Percentiles rank a stretch among this genome's conserved stretches.
phyloP scores from a whole-genome alignment of 2,329 filamentous ascomycete genomes.

The Sporothrix phasma region DNA sequence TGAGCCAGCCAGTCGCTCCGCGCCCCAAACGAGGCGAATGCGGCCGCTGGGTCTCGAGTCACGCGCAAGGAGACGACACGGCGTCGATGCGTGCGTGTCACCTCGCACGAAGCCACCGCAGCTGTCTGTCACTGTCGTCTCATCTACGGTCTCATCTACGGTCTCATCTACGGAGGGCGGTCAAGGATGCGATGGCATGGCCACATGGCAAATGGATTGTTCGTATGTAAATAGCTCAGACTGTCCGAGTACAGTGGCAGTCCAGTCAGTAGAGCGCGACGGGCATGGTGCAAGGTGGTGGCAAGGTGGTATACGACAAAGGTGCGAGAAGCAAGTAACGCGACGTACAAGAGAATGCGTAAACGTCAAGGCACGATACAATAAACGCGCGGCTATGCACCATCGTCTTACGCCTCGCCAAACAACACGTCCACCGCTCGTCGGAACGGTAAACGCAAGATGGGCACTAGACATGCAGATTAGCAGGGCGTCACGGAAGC shows the following conservation, averaged over 20 bases:
- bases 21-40: neutral
- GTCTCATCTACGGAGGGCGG: no score
- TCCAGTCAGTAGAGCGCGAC: neutral
- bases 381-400: neutral
- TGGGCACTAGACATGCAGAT: slow-evolving; percentile 44
- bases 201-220: no score
- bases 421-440: slow-evolving; percentile 59
- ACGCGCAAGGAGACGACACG: no score
- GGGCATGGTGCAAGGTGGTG: neutral
- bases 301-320: neutral
- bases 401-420: slow-evolving; percentile 28
- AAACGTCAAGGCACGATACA: neutral
- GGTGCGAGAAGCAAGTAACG: neutral
- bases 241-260: neutral
- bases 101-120: no score
- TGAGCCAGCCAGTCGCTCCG: neutral
- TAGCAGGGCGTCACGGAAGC: slow-evolving; percentile 7
- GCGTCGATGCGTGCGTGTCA: no score
- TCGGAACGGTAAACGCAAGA: slow-evolving; percentile 59
- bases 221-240: neutral
- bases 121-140: no score
- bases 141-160: no score
- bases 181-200: no score
- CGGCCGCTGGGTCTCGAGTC: neutral
- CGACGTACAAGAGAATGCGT: neutral